Evolutionary conservation across 2,329 filamentous ascomycete genomes (phyloP).

Genomic region (Cercospora nicotianae): DNA sequence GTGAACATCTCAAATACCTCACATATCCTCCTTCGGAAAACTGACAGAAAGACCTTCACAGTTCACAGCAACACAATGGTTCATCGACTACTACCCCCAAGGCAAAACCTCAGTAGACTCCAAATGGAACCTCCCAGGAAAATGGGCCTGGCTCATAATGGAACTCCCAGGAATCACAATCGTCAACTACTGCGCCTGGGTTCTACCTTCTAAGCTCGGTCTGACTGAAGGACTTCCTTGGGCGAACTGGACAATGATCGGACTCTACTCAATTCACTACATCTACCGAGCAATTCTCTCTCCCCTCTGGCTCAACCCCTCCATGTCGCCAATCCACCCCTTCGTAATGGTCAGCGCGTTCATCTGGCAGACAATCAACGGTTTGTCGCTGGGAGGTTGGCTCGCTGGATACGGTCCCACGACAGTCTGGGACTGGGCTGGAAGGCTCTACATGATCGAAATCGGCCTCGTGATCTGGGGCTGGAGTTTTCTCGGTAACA

Average conservation of each 20-base stretch:
- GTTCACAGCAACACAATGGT: slow-evolving; percentile 73
- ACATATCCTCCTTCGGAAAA: background rate
- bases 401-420: slow-evolving; percentile 76
- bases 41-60: slow-evolving; percentile 42
- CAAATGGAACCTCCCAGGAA: slow-evolving; percentile 81
- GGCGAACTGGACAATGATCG: slow-evolving; percentile 75
- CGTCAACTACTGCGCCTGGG: slow-evolving; percentile 75
- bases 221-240: slow-evolving; percentile 60
- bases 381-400: slow-evolving; percentile 74
- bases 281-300: slow-evolving; percentile 81
- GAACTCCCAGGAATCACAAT: slow-evolving; percentile 76
- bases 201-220: slow-evolving; percentile 60
- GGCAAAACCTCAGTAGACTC: slow-evolving; percentile 83
- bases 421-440: slow-evolving; percentile 56
- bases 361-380: slow-evolving; percentile 79
- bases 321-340: slow-evolving; percentile 85
- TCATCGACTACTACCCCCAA: slow-evolving; percentile 79
- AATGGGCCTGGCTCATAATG: slow-evolving; percentile 84
- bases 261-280: slow-evolving; percentile 79
- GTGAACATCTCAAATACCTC: slow-evolving; percentile 18
- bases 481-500: slow-evolving; percentile 74
- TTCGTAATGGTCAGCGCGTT: slow-evolving; percentile 65
- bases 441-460: slow-evolving; percentile 48
- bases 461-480: slow-evolving; percentile 74
- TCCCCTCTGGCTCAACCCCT: slow-evolving; percentile 76